These are phyloP conservation scores for Trichoderma asperellum DNA, from an alignment of 2,329 filamentous ascomycete genomes.

Conservation along the genomic window DNA sequence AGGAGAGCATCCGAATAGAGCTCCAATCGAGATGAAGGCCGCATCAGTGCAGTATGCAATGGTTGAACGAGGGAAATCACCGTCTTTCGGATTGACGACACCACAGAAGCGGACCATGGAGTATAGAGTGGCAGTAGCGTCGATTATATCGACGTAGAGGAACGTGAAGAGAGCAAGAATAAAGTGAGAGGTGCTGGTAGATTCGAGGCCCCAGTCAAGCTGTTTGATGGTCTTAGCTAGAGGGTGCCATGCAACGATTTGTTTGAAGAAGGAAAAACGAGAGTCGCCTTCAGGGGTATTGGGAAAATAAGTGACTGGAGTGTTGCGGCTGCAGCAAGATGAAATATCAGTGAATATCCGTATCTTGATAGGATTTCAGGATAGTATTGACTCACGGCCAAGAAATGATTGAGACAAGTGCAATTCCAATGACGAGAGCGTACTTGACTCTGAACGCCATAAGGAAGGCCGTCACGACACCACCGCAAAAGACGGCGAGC, in stretches of 20 bases:
- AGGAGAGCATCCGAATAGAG: slow-evolving; percentile 70
- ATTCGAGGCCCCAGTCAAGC: slow-evolving; percentile 66
- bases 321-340: slow-evolving; percentile 56
- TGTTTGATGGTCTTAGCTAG: slow-evolving; percentile 65
- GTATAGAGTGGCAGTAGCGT: slow-evolving; percentile 76
- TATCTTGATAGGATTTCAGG: neutral
- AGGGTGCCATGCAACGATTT: slow-evolving; percentile 72
- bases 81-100: slow-evolving; percentile 64
- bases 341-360: slow-evolving; percentile 1
- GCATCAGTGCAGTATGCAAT: slow-evolving; percentile 77
- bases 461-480: slow-evolving; percentile 77
- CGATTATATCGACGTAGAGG: slow-evolving; percentile 78
- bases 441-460: slow-evolving; percentile 79
- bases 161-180: slow-evolving; percentile 75
- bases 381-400: slow-evolving; percentile 63
- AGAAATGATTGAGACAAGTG: slow-evolving; percentile 71
- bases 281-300: slow-evolving; percentile 65
- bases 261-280: slow-evolving; percentile 72
- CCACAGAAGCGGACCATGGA: slow-evolving; percentile 80
- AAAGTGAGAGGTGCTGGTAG: slow-evolving; percentile 62
- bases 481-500: slow-evolving; percentile 82
- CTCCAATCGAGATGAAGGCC: slow-evolving; percentile 70
- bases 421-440: slow-evolving; percentile 73
- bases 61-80: slow-evolving; percentile 86
- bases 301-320: slow-evolving; percentile 74